phyloP scores from a whole-genome alignment of 768 basidiomycete genomes.

The Heimioporus sp. region DNA sequence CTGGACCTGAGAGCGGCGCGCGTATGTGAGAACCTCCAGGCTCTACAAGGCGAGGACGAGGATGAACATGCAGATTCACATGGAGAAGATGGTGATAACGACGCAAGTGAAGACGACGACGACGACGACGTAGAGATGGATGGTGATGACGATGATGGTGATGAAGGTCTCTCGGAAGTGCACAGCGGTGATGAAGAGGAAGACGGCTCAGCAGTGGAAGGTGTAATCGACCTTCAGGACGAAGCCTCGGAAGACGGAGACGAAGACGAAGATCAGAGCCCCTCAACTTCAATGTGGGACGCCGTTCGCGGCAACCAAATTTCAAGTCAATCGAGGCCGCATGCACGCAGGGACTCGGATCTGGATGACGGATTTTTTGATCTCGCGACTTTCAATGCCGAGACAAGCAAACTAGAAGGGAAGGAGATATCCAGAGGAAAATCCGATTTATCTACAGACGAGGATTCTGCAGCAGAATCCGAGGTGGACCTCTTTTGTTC shows the following conservation, averaged over 20 bases:
- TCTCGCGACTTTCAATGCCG: slow-evolving; percentile 81
- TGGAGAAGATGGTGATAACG: slow-evolving; percentile 13
- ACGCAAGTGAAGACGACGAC: slow-evolving; percentile 28
- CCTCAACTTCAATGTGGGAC: slow-evolving; percentile 25
- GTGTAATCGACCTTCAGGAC: slow-evolving; percentile 35
- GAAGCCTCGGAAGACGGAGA: slow-evolving; percentile 39
- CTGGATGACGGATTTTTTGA: slow-evolving; percentile 93
- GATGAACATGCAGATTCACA: slow-evolving; percentile 25
- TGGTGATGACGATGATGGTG: slow-evolving; percentile 7
- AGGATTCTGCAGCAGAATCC: slow-evolving; percentile 47
- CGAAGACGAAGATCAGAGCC: slow-evolving; percentile 31
- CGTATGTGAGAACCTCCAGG: slow-evolving; percentile 68
- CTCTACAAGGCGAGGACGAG: slow-evolving; percentile 54
- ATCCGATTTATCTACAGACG: slow-evolving; percentile 51
- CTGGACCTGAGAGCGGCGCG: slow-evolving; percentile 76
- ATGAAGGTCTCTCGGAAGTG: slow-evolving; percentile 27
- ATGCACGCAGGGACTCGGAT: slow-evolving; percentile 36
- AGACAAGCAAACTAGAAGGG: slow-evolving; percentile 78
- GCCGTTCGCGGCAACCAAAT: slow-evolving; percentile 23
- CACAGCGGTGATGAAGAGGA: slow-evolving; percentile 21
- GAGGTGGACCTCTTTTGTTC: slow-evolving; percentile 70
- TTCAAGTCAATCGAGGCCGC: slow-evolving; percentile 17
- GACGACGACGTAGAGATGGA: too few species aligned
- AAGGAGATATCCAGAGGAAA: slow-evolving; percentile 57
- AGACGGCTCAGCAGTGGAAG: slow-evolving; percentile 26